These are phyloP conservation scores for Fusarium graminum DNA, from an alignment of 2,329 filamentous ascomycete species.

Conservation along the genomic window DNA sequence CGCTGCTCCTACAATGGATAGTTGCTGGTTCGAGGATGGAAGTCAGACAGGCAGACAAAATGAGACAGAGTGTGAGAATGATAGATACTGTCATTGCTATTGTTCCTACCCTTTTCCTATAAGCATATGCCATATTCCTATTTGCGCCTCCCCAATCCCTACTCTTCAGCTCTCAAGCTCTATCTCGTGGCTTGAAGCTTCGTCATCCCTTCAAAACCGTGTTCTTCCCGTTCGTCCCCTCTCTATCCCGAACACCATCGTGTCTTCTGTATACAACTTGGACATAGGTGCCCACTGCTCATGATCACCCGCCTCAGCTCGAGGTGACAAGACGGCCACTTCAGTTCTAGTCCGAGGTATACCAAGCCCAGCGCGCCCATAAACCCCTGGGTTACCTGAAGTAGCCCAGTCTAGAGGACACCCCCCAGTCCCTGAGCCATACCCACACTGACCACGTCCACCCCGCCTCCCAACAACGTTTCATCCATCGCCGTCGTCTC, in stretches of 20 bases:
- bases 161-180: conserved; percentile 27
- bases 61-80: conserved; percentile 13
- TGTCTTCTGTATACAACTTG: conserved; percentile 17
- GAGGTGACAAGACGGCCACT: conserved; percentile 19
- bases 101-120: conserved; percentile 6
- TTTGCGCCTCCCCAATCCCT: conserved; percentile 26
- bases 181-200: conserved; percentile 42
- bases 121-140: conserved; percentile 15
- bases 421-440: conserved; percentile 43
- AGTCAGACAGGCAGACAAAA: conserved; percentile 21
- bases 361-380: conserved; percentile 28
- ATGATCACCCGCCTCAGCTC: conserved; percentile 21
- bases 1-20: conserved; percentile 17
- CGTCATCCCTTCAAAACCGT: conserved; percentile 27
- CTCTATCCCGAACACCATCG: conserved; percentile 1
- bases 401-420: conserved; percentile 37
- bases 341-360: conserved; percentile 32
- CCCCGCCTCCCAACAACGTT: conserved; percentile 52
- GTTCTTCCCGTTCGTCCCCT: conserved; percentile 8
- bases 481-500: conserved; percentile 48
- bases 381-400: conserved; percentile 39
- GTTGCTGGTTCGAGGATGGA: conserved; percentile 21
- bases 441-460: conserved; percentile 50
- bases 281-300: conserved; percentile 23
- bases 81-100: neutral